Evolutionary conservation across 768 basidiomycete species (phyloP), one percentile per base, ranked within the genome.

Genomic region (Neoboletus magnificus): DNA sequence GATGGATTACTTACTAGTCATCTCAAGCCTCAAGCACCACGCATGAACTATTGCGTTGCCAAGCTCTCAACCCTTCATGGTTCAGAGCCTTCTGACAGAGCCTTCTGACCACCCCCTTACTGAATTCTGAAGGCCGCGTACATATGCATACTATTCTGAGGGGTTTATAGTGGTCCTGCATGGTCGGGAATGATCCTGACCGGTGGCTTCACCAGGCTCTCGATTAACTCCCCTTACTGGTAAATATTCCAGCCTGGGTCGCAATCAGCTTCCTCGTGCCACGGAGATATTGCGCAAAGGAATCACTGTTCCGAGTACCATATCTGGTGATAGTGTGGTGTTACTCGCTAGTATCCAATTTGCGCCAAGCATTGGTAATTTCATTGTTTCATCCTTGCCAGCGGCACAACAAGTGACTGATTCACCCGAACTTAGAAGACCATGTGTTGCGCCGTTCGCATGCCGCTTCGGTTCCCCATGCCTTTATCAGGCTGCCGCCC

Each of bases 401-500:
- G n/a, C n/a, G 43, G 43, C 25, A 18, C 18, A 27, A 18, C 15
- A 15, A 9, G 25, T 16, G 15, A 5, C 43, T 25, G 10, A 18
- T 41, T 13, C 40, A 16, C 8, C 42, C 16, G 43, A 27, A 27
- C 27, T 44, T 27, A 2, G 16, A 29, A 27, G 43, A n/a, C 27
- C 27, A 27, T 27, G 16, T 44, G 41, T 15, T 16, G n/a, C 16
- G 13, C 5, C 20, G 35, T 43, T 23, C 23, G 36, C 8, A 18
- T 22, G 9, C 30, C 18, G 15, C 6, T 39, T 37, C n/a, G 30
- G n/a, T 32, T 40, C n/a, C 16, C 29, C 20, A 13, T 37, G 18
- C 39, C 37, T 60, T 49, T 60, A 60, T 61, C 37, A 60, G 16
- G 15, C 12, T 22, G n/a, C 10, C 13, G 32, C 12, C 32, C 12